These are phyloP conservation scores for Annulohypoxylon truncatum DNA, from an alignment of 2,329 filamentous ascomycete genomes.

Conservation along the genomic window DNA sequence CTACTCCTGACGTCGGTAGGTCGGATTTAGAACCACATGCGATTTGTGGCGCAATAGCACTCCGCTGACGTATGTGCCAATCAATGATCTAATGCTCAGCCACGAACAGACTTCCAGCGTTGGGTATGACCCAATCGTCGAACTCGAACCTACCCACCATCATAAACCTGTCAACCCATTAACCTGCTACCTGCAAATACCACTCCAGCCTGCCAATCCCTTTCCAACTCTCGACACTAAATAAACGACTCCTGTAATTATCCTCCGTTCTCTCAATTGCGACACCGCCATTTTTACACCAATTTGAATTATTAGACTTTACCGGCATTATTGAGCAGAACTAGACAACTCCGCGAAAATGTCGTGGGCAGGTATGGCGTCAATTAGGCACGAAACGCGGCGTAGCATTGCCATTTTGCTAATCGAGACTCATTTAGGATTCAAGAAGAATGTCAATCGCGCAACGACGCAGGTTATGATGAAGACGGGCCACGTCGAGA, in stretches of 20 bases:
- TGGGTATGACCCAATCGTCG: constrained; percentile 11
- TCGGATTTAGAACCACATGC: neutral
- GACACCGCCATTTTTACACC: neutral
- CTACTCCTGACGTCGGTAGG: neutral
- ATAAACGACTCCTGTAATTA: neutral
- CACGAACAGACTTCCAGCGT: constrained; percentile 5
- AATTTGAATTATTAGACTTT: neutral
- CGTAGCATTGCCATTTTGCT: constrained; percentile 12
- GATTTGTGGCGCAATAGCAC: constrained; percentile 30
- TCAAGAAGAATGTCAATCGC: constrained; percentile 98
- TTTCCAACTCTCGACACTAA: constrained; percentile 3
- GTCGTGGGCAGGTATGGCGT: constrained; percentile 74
- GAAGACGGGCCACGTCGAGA: constrained; percentile 99
- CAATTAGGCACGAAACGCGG: constrained; percentile 1
- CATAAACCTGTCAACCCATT: neutral
- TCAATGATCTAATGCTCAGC: constrained; percentile 20
- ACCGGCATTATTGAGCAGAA: constrained; percentile 4
- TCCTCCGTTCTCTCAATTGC: neutral
- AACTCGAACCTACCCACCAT: constrained; percentile 14
- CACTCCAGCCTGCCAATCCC: constrained; percentile 24
- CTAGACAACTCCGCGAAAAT: constrained; percentile 57
- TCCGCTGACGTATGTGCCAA: constrained; percentile 29
- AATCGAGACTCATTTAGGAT: constrained; percentile 63
- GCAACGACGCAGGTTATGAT: constrained; percentile 99
- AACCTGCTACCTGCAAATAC: constrained; percentile 15